Base-by-base conservation (phyloP, 768 basidiomycete genomes). In the Crassisporium funariophilum region DNA sequence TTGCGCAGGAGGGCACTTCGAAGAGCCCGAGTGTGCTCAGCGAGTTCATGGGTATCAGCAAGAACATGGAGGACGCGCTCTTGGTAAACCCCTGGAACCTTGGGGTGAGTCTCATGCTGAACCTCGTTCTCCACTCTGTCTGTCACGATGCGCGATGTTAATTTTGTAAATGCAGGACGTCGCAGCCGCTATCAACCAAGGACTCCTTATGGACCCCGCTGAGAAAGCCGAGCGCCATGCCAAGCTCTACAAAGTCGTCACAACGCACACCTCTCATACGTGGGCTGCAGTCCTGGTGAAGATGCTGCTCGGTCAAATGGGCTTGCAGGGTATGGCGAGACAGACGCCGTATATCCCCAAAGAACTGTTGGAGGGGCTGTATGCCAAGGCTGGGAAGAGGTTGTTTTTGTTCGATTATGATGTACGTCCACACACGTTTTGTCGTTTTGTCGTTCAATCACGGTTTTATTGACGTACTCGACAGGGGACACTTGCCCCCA, bases 11-110 rank as follows among this genome's bases (percentile, higher is more conserved):
- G 56, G 77, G 75, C 57, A 88, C 91, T 41, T 86, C 87, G 62
- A 83, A 82, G 68, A 85, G 82, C 25, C 94, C 95, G 0, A 82
- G 94, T 41, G 88, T 98, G 50, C 73, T 99, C 44, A 93, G 90
- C 60, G 95, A 99, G 70, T 98, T 98, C 62, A 97, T 97, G 89
- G 95, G 95, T 8, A 97, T 97, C 58, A 89, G 91, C 43, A 85
- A 89, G 59, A 85, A 91, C 52, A 94, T 98, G 91, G 75, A 77
- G 40, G 83, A 93, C 21, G 91, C 95, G 16, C 71, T 97, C 15
- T 82, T 91, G 51, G 88, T 97, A 47, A 98, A 99, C 67, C 95
- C 95, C 1, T 97, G 95, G 91, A 91, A 95, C 65, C 82, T 98
- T 15, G 88, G 85, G 45, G 91, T 90, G 50, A 34, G 82, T 77